Base-by-base conservation (phyloP, 2,329 filamentous ascomycete genomes). In the Verticillium zaregamsianum region DNA sequence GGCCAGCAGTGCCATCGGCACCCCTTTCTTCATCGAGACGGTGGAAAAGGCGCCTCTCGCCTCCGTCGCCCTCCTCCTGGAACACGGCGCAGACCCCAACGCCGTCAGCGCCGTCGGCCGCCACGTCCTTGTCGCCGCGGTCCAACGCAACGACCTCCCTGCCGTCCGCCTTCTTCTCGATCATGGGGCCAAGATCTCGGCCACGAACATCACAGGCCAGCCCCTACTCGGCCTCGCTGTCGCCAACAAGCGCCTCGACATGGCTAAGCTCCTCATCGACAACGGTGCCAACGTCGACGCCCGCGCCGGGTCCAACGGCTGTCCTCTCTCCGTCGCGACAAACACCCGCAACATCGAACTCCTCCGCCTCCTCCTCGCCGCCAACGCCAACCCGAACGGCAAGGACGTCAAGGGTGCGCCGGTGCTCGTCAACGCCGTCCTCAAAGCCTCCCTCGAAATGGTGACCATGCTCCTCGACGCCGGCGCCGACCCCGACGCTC, bases 161-260 rank as follows among this genome's bases (percentile, higher is more conserved):
- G 25, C 25, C 25, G 69, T 69, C 8, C 67, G 69, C 59, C 61
- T 72, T 11, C 68, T 78, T 3, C 57, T 58, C 23, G 65, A 70
- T 15, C 65, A 65, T 32, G 77, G 78, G 15, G 79, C 79, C 14
- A 68, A 69, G 3, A 59, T 67, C 0, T 69, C 68, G 2, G 65
- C 70, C 0, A 69, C 62, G 2, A 72, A 74, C 39, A 52, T 70
- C 9, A 68, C 66, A 0, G 73, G 73, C 0, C 69, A 63, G 35
- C 68, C 70, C 0, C 54, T 75, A 3, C 59, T 75, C 1, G 64
- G 66, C 1, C 58, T 74, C 7, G 73, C 73, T 1, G 61, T 68
- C 3, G 61, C 65, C 11, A 70, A 74, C 59, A 65, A 35, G 39
- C 70, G 70, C 17, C 37, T 32, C 23, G 59, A 58, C 23, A 32